Evolutionary conservation across 352 stramenopile genomes (phyloP), one percentile per base, ranked within the genome.

Genomic region (Aphanomyces cochlioides): DNA sequence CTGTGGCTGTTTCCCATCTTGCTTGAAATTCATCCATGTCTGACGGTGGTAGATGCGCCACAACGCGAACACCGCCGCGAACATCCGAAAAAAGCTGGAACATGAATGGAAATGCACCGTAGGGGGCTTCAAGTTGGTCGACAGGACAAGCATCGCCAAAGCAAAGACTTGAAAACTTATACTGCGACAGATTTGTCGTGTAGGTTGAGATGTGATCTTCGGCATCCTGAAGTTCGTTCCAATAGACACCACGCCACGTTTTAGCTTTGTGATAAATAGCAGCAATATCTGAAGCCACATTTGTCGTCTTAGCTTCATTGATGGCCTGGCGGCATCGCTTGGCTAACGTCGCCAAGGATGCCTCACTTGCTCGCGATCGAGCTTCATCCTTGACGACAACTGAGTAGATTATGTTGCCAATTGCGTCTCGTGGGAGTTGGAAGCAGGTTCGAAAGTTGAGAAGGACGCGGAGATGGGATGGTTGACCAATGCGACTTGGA

Each of bases 321-420:
- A 66, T 28, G 6, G 38, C 58, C n/a, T 4, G 4, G 13, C 39
- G 58, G 38, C 58, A 66, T 7, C 13, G 2, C 8, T 7, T 5
- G 12, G 58, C 58, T 4, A 66, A 41, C 6, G 6, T 17, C 5
- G 36, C 38, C 6, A 50, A 10, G 38, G 36, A 4, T 5, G 13
- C 8, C 39, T 13, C 53, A 8, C 39, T 5, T 7, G 58, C 13
- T 21, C 39, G 58, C 28, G 38, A 7, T 15, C 17, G n/a, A 10
- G 8, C n/a, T 13, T n/a, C 28, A 19, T 58, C 50, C n/a, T n/a
- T 38, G 8, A 34, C 39, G 10, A 50, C 34, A 8, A 66, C 17
- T 8, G 58, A 47, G 58, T 66, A 66, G 15, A 66, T 43, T 37
- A 66, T 66, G 58, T 66, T 66, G 19, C 58, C 58, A 5, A 43